Conservation (phyloP, 768 basidiomycete genomes). For the Obba rivulosa region DNA sequence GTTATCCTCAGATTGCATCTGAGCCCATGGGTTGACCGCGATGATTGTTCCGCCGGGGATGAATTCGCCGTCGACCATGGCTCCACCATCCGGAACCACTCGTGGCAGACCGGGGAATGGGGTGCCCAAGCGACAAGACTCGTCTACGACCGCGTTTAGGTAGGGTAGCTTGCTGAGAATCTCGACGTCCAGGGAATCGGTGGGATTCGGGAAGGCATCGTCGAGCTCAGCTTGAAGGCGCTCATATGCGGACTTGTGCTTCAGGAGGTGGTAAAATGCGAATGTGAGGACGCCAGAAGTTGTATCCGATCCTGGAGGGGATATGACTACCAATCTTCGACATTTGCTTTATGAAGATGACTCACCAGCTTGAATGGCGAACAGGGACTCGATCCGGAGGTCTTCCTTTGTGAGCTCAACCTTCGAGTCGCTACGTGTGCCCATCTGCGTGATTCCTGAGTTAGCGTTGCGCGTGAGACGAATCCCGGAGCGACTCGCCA, state of each 20-base stretch:
- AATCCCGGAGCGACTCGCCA: slow-evolving; percentile 5
- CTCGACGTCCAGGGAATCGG: slow-evolving; percentile 54
- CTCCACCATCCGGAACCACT: slow-evolving; percentile 23
- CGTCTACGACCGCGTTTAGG: slow-evolving; percentile 44
- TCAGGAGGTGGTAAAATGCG: slow-evolving; percentile 24
- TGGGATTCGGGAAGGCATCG: slow-evolving; percentile 59
- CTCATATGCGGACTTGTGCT: slow-evolving; percentile 27
- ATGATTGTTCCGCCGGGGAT: slow-evolving; percentile 28
- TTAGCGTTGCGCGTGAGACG: too few species aligned
- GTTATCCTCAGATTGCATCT: slow-evolving; percentile 24
- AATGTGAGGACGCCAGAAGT: slow-evolving; percentile 19
- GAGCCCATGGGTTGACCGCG: slow-evolving; percentile 23
- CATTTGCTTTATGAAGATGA: not conserved
- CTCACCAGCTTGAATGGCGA: slow-evolving; percentile 14
- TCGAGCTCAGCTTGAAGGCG: slow-evolving; percentile 73
- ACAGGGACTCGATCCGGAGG: slow-evolving; percentile 15
- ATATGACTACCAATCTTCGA: not conserved
- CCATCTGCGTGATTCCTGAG: not conserved
- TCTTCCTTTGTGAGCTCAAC: slow-evolving; percentile 9
- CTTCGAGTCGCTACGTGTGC: slow-evolving; percentile 2
- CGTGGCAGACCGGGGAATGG: slow-evolving; percentile 26
- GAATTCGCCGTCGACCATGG: slow-evolving; percentile 21
- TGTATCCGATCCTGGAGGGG: slow-evolving; percentile 25
- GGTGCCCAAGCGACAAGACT: slow-evolving; percentile 27
- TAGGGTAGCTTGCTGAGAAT: slow-evolving; percentile 49